Evolutionary conservation across 306 rosid genomes (phyloP).

Genomic region (Quercus glauca): DNA sequence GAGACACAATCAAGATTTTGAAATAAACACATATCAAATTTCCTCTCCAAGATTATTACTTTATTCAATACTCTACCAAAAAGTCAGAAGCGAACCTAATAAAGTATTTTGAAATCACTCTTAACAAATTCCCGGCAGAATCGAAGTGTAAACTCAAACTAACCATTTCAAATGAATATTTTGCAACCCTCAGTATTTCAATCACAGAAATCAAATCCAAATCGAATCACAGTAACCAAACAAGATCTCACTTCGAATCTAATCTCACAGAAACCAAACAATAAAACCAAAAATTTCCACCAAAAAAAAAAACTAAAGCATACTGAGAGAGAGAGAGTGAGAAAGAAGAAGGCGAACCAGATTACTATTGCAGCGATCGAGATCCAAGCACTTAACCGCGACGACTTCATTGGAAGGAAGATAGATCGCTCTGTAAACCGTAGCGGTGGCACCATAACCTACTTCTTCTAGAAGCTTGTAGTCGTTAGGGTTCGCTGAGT

Average conservation of each 20-base stretch:
- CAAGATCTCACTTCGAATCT: background rate
- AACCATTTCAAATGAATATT: background rate
- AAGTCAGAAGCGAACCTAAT: too few relatives aligned
- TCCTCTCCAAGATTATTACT: too few relatives aligned
- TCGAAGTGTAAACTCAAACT: background rate
- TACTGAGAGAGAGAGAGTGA: background rate
- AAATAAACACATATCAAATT: too few relatives aligned
- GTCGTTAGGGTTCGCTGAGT: constrained; percentile 58
- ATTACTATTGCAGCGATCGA: constrained; percentile 92
- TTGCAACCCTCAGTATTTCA: background rate
- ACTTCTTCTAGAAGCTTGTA: constrained; percentile 94
- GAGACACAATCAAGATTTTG: too few relatives aligned
- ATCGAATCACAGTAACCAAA: constrained; percentile 2
- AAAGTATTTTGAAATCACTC: background rate
- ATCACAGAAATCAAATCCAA: constrained; percentile 10
- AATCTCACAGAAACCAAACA: background rate
- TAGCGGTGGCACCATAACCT: constrained; percentile 96
- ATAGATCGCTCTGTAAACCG: constrained; percentile 84
- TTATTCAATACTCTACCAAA: too few relatives aligned
- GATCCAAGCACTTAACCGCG: constrained; percentile 94
- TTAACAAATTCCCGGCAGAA: background rate
- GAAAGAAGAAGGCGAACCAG: constrained; percentile 38
- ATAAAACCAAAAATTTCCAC: background rate
- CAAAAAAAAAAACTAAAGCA: background rate
- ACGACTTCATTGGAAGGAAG: constrained; percentile 78